Evolutionary conservation across 2,329 filamentous ascomycete genomes (phyloP), one percentile per base, ranked within the genome.

Genomic region (Amylocarpus encephaloides): DNA sequence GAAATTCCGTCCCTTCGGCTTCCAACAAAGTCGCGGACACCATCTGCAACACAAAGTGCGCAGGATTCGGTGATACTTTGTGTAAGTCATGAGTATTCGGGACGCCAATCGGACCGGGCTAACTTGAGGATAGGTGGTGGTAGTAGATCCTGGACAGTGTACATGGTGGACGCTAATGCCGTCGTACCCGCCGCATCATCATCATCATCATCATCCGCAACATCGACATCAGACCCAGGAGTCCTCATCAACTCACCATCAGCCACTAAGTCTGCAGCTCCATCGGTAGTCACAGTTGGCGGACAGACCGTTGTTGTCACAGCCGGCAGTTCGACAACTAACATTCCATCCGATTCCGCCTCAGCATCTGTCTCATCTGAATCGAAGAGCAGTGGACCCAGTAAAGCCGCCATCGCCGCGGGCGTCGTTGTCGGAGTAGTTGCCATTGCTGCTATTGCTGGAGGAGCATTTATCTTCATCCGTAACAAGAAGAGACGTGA

Each of bases 351-450:
- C 2, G 34, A 45, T n/a, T 16, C 53, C 7, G 43, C 58, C 10
- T 6, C 51, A 9, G 29, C 50, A 5, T n/a, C 49, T 26, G 22
- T 26, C 22, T 26, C 58, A 6, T 6, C 51, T 9, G 29, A 49
- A 7, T 13, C 49, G 6, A 43, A 48, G 15, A 40, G 49, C 10
- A 43, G 49, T 2, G 54, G 54, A 32, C 52, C 59, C 44, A 66
- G 52, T 38, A 86, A 82, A n/a, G 86, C 82, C 35, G 89, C 85
- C 43, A 91, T 97, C 59, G 90, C 86, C 15, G 92, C 84, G 9
- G 92, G 92, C 53, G 87, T 89, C 1, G 91, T 96, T 2, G 86
- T 93, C 7, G 90, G 88, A 51, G 80, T 95, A 1, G 73, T 95
- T 2, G 86, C 72, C 1, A 63, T 90, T 4, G 78, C 74, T 47